Percentiles rank a stretch among this genome's conserved stretches.
phyloP scores from a whole-genome alignment of 1,284 basidiomycete genomes.

The Exobasidium cylindrosporum region DNA sequence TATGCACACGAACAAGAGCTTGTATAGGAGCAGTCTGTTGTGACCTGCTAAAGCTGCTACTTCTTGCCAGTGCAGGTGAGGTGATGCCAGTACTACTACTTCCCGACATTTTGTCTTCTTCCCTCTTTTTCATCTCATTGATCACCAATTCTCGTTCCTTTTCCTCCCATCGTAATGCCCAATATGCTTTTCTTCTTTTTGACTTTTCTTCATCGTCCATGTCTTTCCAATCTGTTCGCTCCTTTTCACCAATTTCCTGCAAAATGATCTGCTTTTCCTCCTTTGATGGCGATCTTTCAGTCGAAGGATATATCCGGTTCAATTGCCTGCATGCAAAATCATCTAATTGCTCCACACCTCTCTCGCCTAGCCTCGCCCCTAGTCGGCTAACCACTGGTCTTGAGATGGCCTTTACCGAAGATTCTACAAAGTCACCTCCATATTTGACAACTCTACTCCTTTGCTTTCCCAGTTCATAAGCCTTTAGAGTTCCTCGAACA shows the following conservation, averaged over 20 bases:
- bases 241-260: conserved; percentile 35
- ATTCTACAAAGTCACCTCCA: conserved; percentile 82
- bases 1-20: conserved; percentile 14
- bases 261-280: conserved; percentile 38
- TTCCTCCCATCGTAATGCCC: conserved; percentile 36
- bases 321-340: conserved; percentile 82
- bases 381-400: conserved; percentile 78
- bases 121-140: conserved; percentile 35
- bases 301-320: conserved; percentile 60
- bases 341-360: conserved; percentile 66
- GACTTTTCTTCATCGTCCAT: conserved; percentile 36
- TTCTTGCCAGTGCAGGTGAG: background rate
- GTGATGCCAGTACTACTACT: background rate
- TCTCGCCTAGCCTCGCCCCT: conserved; percentile 59
- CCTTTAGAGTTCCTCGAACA: conserved; percentile 68
- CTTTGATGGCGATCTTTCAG: conserved; percentile 25
- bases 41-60: background rate
- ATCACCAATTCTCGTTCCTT: conserved; percentile 37
- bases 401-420: conserved; percentile 75
- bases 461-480: conserved; percentile 73
- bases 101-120: background rate
- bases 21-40: conserved; percentile 10
- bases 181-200: conserved; percentile 38
- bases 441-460: conserved; percentile 78
- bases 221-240: conserved; percentile 37